Evolutionary conservation across 176 grass and related monocot species (phyloP).

Genomic region (Oryza glaberrima): DNA sequence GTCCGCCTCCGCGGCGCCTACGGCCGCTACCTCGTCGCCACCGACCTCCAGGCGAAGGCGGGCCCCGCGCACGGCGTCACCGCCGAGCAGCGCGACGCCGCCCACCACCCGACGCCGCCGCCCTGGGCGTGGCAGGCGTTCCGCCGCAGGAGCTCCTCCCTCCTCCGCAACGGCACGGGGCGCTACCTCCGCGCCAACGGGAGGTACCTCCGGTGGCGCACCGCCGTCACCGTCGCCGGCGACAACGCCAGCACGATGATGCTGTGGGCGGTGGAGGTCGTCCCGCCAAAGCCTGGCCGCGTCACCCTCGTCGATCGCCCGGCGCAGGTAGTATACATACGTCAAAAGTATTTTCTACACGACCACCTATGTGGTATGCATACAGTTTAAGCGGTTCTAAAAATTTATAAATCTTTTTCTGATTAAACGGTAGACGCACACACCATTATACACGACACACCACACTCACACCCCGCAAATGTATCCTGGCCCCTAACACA

Average conservation of each 20-base stretch:
- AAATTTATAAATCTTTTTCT: too few species aligned
- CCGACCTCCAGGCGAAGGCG: conserved; percentile 1
- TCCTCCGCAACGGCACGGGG: conserved; percentile 18
- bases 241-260: conserved; percentile 47
- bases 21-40: conserved; percentile 48
- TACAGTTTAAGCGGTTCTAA: too few species aligned
- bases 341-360: too few species aligned
- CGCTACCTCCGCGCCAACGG: conserved; percentile 46
- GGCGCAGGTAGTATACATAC: neutral
- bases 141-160: neutral
- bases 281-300: neutral
- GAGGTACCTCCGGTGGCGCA: conserved; percentile 29
- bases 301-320: conserved; percentile 37
- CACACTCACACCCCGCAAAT: too few species aligned
- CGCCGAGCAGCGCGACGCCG: conserved; percentile 30
- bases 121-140: conserved; percentile 44
- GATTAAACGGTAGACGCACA: too few species aligned
- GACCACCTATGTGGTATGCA: too few species aligned
- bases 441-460: too few species aligned
- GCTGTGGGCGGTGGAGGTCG: conserved; percentile 48
- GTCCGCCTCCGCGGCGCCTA: conserved; percentile 47
- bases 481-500: too few species aligned
- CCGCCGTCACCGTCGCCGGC: conserved; percentile 21
- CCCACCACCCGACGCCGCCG: neutral
- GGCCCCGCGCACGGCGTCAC: conserved; percentile 31